Percentiles rank a stretch among this genome's conserved stretches.
These are phyloP conservation scores for Sporothrix humicola DNA, from an alignment of 2,329 filamentous ascomycete genomes.

Conservation along the genomic window DNA sequence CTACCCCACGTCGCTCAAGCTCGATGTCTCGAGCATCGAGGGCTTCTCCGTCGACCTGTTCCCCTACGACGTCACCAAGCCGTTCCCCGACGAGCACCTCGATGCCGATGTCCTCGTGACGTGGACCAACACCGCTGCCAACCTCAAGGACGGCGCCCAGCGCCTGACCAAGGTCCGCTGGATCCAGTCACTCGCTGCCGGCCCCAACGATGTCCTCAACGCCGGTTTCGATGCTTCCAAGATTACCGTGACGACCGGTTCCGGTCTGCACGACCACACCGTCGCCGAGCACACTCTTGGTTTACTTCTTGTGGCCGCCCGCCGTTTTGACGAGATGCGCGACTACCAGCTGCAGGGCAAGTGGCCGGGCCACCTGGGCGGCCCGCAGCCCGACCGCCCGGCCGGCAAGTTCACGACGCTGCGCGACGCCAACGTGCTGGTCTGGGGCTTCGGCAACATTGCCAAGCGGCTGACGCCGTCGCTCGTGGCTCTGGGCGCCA, in stretches of 20 bases:
- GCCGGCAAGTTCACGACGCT: slow-evolving; percentile 52
- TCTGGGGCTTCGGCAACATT: slow-evolving; percentile 59
- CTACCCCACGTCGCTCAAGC: slow-evolving; percentile 41
- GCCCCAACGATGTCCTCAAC: slow-evolving; percentile 56
- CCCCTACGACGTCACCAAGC: slow-evolving; percentile 47
- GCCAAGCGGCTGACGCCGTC: slow-evolving; percentile 52
- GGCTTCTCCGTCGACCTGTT: slow-evolving; percentile 41
- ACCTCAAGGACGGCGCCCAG: slow-evolving; percentile 52
- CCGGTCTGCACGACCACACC: slow-evolving; percentile 55
- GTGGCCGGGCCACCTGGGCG: slow-evolving; percentile 55
- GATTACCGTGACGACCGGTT: slow-evolving; percentile 52
- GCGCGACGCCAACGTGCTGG: slow-evolving; percentile 50
- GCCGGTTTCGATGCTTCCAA: slow-evolving; percentile 52
- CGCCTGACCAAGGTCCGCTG: slow-evolving; percentile 53
- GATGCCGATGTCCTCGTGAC: slow-evolving; percentile 56
- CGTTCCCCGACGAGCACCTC: slow-evolving; percentile 51
- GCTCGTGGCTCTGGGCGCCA: slow-evolving; percentile 56
- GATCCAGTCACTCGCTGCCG: slow-evolving; percentile 58
- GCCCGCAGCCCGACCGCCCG: slow-evolving; percentile 47
- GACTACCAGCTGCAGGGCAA: slow-evolving; percentile 52
- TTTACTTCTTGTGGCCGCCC: slow-evolving; percentile 48
- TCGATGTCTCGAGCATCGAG: slow-evolving; percentile 38
- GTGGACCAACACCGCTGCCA: slow-evolving; percentile 52
- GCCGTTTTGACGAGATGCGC: slow-evolving; percentile 53
- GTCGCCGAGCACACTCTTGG: slow-evolving; percentile 57